phyloP scores from a whole-genome alignment of 306 rosid genomes.

The Malus asiatica region DNA sequence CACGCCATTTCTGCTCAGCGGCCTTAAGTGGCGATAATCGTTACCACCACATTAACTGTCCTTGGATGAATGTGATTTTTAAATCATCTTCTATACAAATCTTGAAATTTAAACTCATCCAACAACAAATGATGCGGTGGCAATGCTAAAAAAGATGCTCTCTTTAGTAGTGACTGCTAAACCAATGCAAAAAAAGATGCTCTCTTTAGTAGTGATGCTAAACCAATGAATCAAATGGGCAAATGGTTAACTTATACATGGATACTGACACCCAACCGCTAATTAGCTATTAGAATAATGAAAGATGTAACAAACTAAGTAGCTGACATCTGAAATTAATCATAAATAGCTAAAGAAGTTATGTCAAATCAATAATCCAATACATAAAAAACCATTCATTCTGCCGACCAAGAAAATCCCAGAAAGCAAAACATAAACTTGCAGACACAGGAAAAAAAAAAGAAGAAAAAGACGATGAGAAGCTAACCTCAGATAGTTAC shows the following conservation, averaged over 20 bases:
- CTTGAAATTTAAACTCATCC: neutral
- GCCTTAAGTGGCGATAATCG: too few species aligned
- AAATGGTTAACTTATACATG: neutral
- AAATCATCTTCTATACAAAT: neutral
- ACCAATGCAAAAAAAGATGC: neutral
- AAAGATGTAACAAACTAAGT: neutral
- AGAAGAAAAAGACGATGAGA: neutral
- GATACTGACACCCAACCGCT: neutral
- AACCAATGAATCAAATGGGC: neutral
- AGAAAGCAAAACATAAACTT: neutral
- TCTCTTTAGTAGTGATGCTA: neutral
- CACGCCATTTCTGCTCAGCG: neutral
- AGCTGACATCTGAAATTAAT: neutral
- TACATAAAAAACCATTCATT: neutral
- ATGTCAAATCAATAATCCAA: neutral
- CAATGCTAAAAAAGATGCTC: neutral
- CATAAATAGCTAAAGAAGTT: neutral
- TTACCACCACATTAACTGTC: neutral
- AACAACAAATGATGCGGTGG: too few species aligned
- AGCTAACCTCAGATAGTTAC: neutral
- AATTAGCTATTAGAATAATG: neutral
- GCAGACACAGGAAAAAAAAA: neutral
- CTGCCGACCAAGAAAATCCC: neutral
- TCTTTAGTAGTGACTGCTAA: neutral
- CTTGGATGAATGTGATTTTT: neutral